Percentiles rank a stretch among this genome's conserved stretches.
Conservation (phyloP, 2,329 filamentous ascomycete genomes). For the Ophiostoma sp. region DNA sequence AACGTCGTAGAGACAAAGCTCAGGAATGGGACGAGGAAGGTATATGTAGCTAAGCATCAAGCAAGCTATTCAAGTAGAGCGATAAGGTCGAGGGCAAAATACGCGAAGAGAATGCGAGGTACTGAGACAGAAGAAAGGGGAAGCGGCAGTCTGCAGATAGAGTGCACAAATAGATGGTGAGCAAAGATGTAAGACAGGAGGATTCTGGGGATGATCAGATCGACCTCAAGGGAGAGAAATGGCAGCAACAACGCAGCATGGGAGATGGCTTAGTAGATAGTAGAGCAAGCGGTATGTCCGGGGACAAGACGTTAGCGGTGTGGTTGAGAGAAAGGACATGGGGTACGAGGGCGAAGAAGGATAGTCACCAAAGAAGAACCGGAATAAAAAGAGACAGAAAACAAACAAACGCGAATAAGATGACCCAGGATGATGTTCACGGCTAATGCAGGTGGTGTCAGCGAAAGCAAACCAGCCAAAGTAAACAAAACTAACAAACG, state of each 20-base stretch:
- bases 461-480: neutral
- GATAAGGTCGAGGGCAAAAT: neutral
- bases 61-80: neutral
- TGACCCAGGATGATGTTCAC: neutral
- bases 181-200: neutral
- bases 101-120: neutral
- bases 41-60: neutral
- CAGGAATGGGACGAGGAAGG: neutral
- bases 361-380: too few relatives aligned
- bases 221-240: neutral
- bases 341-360: too few relatives aligned
- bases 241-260: constrained; percentile 15
- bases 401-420: neutral
- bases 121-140: neutral
- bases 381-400: too few relatives aligned
- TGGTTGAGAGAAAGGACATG: neutral
- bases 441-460: neutral
- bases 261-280: neutral
- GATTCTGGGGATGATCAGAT: constrained; percentile 7
- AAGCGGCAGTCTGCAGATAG: neutral
- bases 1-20: neutral
- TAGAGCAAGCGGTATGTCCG: neutral
- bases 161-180: neutral
- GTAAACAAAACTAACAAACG: neutral
- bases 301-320: neutral